Percentiles rank a stretch among this genome's conserved stretches.
These are phyloP conservation scores for Lasiosphaeria miniovina DNA, from an alignment of 495 filamentous ascomycete genomes.

Conservation along the genomic window DNA sequence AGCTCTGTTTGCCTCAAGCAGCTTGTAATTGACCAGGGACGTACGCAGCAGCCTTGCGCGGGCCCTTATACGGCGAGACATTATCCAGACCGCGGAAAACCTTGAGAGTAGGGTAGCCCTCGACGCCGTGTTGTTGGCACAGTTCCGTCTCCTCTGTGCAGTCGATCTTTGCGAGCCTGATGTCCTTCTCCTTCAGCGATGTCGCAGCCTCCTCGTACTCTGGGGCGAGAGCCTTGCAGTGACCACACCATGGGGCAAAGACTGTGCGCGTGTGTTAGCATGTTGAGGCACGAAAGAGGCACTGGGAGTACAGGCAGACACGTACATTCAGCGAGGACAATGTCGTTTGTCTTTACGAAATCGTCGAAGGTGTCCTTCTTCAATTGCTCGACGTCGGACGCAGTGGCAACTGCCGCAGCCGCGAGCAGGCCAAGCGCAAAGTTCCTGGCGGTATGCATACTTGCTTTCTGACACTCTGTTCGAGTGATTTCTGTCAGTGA, in stretches of 20 bases:
- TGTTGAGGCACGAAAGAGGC: conserved; percentile 8
- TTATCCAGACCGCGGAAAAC: conserved; percentile 94
- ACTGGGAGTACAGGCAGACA: conserved; percentile 12
- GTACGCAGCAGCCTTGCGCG: conserved; percentile 86
- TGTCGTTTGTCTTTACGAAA: conserved; percentile 80
- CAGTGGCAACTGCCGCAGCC: conserved; percentile 58
- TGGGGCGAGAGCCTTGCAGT: conserved; percentile 81
- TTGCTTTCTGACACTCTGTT: conserved; percentile 10
- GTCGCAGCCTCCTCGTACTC: conserved; percentile 92
- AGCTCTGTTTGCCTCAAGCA: conserved; percentile 27
- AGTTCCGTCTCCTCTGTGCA: conserved; percentile 93
- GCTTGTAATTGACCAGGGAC: conserved; percentile 26
- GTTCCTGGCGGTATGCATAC: conserved; percentile 32
- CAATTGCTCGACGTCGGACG: conserved; percentile 78
- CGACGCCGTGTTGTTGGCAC: conserved; percentile 84
- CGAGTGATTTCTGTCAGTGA: neutral
- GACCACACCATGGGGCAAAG: conserved; percentile 73
- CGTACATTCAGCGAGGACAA: conserved; percentile 79
- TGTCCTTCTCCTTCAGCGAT: conserved; percentile 90
- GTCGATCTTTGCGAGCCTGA: conserved; percentile 89
- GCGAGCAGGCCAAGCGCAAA: conserved; percentile 55
- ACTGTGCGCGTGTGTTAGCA: conserved; percentile 40
- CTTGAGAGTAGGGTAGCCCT: conserved; percentile 98
- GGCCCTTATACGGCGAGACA: conserved; percentile 77
- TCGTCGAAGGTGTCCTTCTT: conserved; percentile 80